Evolutionary conservation across 2,329 filamentous ascomycete species (phyloP).

Genomic region (Fusarium devonianum): DNA sequence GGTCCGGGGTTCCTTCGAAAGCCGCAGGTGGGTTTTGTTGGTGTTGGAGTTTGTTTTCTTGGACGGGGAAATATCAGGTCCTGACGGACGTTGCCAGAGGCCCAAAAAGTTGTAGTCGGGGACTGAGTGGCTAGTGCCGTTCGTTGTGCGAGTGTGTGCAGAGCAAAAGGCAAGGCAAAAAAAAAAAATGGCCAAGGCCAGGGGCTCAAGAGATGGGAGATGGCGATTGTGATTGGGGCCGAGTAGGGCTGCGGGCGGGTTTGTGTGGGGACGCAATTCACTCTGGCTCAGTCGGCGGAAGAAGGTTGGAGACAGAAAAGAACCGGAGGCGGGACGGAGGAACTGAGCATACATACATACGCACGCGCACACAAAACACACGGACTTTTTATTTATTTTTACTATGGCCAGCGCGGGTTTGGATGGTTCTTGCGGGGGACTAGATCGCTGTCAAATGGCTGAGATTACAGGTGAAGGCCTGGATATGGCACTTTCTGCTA

Average conservation of each 20-base stretch:
- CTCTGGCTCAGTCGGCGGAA: constrained; percentile 31
- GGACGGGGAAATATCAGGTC: constrained; percentile 36
- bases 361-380: constrained; percentile 1
- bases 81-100: constrained; percentile 33
- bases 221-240: constrained; percentile 35
- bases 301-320: no score
- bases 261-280: constrained; percentile 35
- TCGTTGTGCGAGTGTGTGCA: constrained; percentile 28
- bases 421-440: no score
- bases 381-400: constrained; percentile 22
- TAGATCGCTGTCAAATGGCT: no score
- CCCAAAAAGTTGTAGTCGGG: constrained; percentile 35
- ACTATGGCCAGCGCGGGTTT: constrained; percentile 6
- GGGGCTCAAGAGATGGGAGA: constrained; percentile 31
- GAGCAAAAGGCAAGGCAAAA: constrained; percentile 8
- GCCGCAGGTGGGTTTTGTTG: constrained; percentile 14
- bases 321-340: constrained; percentile 33
- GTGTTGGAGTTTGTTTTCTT: constrained; percentile 12
- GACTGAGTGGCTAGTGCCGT: constrained; percentile 30
- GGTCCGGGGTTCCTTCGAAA: constrained; percentile 16
- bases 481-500: no score
- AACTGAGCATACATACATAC: not conserved
- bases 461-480: no score
- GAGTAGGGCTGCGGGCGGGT: constrained; percentile 36
- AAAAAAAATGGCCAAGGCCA: no score